Conservation (phyloP, 2,329 filamentous ascomycete species). For the Penicillium psychrosexuale region DNA sequence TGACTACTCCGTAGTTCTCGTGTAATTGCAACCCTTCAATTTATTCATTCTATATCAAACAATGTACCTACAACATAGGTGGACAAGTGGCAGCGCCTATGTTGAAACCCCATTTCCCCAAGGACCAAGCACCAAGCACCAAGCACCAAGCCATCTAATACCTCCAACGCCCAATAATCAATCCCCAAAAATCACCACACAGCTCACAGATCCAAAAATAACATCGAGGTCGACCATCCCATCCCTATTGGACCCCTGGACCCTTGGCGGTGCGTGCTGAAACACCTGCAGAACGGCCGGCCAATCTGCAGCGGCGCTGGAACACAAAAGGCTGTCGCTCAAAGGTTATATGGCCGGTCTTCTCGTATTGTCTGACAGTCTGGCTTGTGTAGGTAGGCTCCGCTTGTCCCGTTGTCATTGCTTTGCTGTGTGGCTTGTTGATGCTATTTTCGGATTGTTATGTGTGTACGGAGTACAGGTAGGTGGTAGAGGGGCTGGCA, state of each 20-base stretch:
- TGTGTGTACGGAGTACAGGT: background rate
- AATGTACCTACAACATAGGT: no score
- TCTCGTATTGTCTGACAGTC: slow-evolving; percentile 2
- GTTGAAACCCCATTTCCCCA: no score
- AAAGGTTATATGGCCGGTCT: background rate
- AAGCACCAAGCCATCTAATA: background rate
- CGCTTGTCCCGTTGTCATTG: background rate
- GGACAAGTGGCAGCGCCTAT: background rate
- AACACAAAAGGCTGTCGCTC: background rate
- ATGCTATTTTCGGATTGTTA: slow-evolving; percentile 6
- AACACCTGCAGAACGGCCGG: slow-evolving; percentile 3
- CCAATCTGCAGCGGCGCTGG: slow-evolving; percentile 9
- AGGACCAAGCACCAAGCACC: background rate
- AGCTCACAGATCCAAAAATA: slow-evolving; percentile 19
- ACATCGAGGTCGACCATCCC: background rate
- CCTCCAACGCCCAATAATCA: background rate
- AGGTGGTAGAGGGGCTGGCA: background rate
- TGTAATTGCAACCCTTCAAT: background rate
- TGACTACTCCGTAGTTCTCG: no score
- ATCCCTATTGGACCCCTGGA: slow-evolving; percentile 3
- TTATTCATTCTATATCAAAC: background rate
- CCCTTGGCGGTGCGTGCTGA: slow-evolving; percentile 22
- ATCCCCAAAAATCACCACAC: background rate
- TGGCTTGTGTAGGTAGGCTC: background rate
- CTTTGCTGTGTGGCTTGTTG: slow-evolving; percentile 1